Base-by-base conservation (phyloP, 2,329 filamentous ascomycete genomes). In the Botrytis pseudocinerea region DNA sequence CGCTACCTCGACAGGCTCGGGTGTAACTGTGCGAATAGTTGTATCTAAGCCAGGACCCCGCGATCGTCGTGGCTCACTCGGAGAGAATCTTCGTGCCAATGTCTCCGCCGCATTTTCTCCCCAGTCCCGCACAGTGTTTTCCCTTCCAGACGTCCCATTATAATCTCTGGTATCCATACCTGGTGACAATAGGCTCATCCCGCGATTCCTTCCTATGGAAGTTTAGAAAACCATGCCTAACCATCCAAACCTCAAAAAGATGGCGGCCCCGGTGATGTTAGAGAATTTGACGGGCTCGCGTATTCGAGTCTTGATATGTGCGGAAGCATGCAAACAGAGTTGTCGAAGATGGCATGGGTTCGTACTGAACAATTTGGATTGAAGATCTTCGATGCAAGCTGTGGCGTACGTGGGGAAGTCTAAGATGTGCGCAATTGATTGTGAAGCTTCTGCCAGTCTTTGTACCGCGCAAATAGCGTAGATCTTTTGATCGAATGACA, bases 11-110 rank as follows among this genome's bases (percentile, higher is more conserved):
- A 73, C 61, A 60, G 82, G 82, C 61, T 93, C 91, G 76, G 91
- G 90, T 75, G 91, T 92, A 76, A 92, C 89, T 73, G 90, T 84
- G 75, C 91, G 89, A 78, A 91, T 88, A 63, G 87, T 88, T 76
- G 81, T 79, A 76, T 84, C 82, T 74, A 78, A 76, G 78, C 74
- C 78, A 77, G 74, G 78, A 22, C 71, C 66, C 74, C 74, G 81
- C 78, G 51, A 77, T n/a, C 75, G 68, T 59, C 73, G 65, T 69
- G 77, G 76, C 63, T 75, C 76, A 6, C 77, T 77, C 46, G 70
- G 61, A 44, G 70, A 42, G 70, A 80, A 59, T 18, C 74, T 78
- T 72, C 76, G 74, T 46, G 75, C 71, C 65, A 80, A 64, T 51
- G 77, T 79, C 68, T 80, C 78, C 12, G 76, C 69, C 16, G 78